Conservation (phyloP, 2,329 filamentous ascomycete species). For the Ophioceras dolichostomum region DNA sequence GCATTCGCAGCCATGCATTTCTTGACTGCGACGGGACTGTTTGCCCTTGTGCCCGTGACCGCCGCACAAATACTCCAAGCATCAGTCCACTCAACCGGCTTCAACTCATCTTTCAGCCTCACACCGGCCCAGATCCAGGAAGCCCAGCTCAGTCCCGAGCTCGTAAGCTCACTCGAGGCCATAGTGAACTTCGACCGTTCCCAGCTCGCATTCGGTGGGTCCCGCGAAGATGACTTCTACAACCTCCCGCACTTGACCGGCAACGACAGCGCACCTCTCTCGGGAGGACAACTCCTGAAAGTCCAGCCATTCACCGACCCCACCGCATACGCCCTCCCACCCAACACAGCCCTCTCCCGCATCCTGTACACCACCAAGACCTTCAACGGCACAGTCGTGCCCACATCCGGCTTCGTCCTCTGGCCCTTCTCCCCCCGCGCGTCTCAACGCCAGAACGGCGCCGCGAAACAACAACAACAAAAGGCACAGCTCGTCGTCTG, state of each 20-base stretch:
- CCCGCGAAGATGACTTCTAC: conserved; percentile 26
- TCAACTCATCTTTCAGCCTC: conserved; percentile 17
- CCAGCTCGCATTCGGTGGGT: conserved; percentile 19
- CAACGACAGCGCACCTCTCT: conserved; percentile 7
- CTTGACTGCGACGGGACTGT: too few relatives aligned
- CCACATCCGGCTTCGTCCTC: conserved; percentile 34
- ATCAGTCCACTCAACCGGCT: conserved; percentile 2
- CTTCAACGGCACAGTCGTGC: conserved; percentile 30
- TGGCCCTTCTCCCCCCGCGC: conserved; percentile 30
- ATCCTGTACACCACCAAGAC: conserved; percentile 33
- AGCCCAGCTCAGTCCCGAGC: conserved; percentile 9
- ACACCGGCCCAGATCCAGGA: conserved; percentile 11
- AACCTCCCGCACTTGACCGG: conserved; percentile 13
- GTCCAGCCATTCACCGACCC: conserved; percentile 25
- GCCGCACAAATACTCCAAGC: background rate
- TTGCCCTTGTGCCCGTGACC: too few relatives aligned
- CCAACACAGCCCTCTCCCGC: conserved; percentile 29
- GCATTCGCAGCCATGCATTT: too few relatives aligned
- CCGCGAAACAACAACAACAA: too few relatives aligned
- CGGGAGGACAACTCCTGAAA: conserved; percentile 24
- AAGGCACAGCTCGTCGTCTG: conserved; percentile 23
- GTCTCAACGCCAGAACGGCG: too few relatives aligned
- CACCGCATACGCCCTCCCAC: conserved; percentile 24
- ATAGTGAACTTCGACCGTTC: conserved; percentile 16
- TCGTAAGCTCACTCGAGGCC: conserved; percentile 10